Conservation (phyloP, 352 stramenopile genomes). For the Globisporangium solare region DNA sequence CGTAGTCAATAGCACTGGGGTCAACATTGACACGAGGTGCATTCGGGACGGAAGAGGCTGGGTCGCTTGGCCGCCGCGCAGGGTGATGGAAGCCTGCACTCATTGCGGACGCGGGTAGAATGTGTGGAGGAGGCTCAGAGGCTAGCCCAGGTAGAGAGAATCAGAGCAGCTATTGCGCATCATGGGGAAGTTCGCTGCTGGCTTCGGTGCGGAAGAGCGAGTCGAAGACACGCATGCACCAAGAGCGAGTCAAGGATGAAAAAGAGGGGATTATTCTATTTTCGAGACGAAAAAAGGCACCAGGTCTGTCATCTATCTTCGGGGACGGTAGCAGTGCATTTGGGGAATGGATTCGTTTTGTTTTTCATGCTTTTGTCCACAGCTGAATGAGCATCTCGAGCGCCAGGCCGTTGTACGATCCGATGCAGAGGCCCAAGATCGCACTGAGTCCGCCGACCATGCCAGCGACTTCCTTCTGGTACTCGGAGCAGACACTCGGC, state of each 20-base stretch:
- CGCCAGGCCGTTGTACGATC: conserved; percentile 72
- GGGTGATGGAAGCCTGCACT: neutral
- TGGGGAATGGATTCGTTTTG: neutral
- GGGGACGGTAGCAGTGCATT: neutral
- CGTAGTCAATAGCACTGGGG: conserved; percentile 22
- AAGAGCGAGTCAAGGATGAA: too few species aligned
- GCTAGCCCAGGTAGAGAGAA: too few species aligned
- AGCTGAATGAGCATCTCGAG: conserved; percentile 65
- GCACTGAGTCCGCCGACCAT: conserved; percentile 67
- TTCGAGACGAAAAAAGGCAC: too few species aligned
- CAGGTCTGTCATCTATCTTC: neutral
- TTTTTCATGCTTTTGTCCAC: conserved; percentile 11
- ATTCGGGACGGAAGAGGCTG: neutral
- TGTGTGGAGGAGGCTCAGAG: too few species aligned
- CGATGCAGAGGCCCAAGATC: conserved; percentile 70
- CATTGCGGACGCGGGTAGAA: neutral
- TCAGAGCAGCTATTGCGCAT: too few species aligned
- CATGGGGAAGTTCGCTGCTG: too few species aligned
- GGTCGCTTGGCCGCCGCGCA: neutral
- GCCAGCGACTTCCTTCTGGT: conserved; percentile 72
- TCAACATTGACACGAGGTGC: conserved; percentile 10
- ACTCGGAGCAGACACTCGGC: conserved; percentile 66
- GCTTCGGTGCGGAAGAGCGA: too few species aligned
- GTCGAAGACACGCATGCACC: too few species aligned
- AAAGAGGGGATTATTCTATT: too few species aligned